Evolutionary conservation across 306 rosid genomes (phyloP), one percentile per base, ranked within the genome.

Genomic region (Dalbergia cultrata): DNA sequence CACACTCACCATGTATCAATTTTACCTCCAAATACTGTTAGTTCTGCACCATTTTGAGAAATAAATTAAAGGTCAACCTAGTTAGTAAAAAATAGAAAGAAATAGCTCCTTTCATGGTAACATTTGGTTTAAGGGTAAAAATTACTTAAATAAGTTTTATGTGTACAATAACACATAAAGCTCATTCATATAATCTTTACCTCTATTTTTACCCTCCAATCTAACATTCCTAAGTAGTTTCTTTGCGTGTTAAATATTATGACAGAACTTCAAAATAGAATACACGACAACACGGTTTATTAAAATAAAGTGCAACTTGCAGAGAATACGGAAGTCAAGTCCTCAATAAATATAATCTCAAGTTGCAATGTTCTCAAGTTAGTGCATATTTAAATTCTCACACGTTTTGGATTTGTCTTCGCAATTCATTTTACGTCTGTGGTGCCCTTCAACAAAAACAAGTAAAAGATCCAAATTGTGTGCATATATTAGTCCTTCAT

Each of bases 261-360:
- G 13, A 45, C 59, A 13, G 0, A 4, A 69, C 3, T 21, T 21
- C 1, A 26, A 47, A 47, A 47, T 17, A n/a, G 8, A n/a, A 19
- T 13, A 70, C 13, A 50, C 5, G 5, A 4, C 6, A 21, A 10
- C 50, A 8, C 43, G 17, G 7, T 67, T 67, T 44, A 71, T 16
- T 74, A 7, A 58, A 74, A 21, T 0, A 50, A 9, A 54, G 13
- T 7, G 22, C 21, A 68, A 16, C 19, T 33, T 31, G 8, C 1
- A 13, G 39, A n/a, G 26, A 26, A 1, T 49, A 37, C 21, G 13
- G 17, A 81, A 73, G 80, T 73, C 70, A 64, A 74, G 76, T 45
- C 84, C 44, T 41, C 49, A 31, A 63, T 33, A 61, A 76, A 68
- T 37, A 77, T 63, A 65, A 22, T 26, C 67, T 41, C 69, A 19